phyloP scores from a whole-genome alignment of 805 yeast genomes.

The Maudiozyma saulgeensis region DNA sequence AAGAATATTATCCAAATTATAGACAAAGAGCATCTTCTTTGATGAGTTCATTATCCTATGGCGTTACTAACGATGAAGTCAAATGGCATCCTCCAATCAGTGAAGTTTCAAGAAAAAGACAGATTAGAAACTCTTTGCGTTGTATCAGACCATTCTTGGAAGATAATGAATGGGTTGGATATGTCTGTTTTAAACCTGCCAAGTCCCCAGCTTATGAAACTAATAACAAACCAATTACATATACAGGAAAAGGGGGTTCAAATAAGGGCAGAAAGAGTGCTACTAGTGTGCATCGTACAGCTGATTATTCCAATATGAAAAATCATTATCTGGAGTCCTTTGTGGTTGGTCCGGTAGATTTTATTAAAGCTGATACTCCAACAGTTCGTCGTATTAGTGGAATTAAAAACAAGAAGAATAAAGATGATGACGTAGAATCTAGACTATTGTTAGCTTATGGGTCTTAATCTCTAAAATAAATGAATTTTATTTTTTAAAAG shows the following conservation, averaged over 20 bases:
- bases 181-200: conserved; percentile 30
- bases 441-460: background rate
- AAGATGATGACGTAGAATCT: conserved; percentile 1
- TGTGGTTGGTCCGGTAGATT: conserved; percentile 25
- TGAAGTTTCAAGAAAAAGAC: conserved; percentile 31
- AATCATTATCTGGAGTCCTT: conserved; percentile 23
- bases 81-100: conserved; percentile 44
- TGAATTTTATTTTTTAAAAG: background rate
- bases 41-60: conserved; percentile 17
- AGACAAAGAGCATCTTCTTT: conserved; percentile 16
- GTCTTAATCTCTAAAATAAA: background rate
- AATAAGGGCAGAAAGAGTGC: background rate
- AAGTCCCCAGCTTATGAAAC: conserved; percentile 17
- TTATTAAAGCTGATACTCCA: conserved; percentile 10
- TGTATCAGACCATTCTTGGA: conserved; percentile 45
- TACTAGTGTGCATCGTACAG: background rate
- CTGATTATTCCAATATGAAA: background rate
- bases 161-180: conserved; percentile 47
- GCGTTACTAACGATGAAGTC: conserved; percentile 20
- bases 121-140: conserved; percentile 43
- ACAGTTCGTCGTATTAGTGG: background rate
- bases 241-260: background rate
- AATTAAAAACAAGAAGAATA: background rate
- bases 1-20: conserved; percentile 8
- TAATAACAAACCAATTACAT: conserved; percentile 15